Base-by-base conservation (phyloP, 768 basidiomycete species). In the Podaxis sp. region DNA sequence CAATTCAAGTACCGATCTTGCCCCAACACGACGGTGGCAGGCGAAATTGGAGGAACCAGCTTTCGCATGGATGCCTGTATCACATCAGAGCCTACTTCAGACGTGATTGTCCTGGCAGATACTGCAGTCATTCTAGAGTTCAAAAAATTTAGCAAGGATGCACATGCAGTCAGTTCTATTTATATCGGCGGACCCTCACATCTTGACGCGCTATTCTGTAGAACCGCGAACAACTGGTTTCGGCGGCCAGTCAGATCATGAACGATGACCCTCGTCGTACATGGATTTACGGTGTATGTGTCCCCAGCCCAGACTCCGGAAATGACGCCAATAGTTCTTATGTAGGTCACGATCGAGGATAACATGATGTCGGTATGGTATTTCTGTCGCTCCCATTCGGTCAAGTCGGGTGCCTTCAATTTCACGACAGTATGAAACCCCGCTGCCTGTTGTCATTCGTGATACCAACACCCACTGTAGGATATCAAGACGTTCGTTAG, bases 21-120 rank as follows among this genome's bases (percentile, higher is more conserved):
- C 19, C 54, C 47, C 12, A 15, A 57, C 38, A 19, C 8, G 4
- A 13, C n/a, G 1, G 15, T 53, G 33, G 36, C 12, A n/a, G 67
- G 58, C 1, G 60, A 65, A 27, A 68, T 66, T 15, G 37, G 33
- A 17, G 65, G 65, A 13, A 58, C 24, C 46, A 64, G 61, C 37
- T 54, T 63, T 51, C 65, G 51, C 24, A 59, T 64, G 8, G 67
- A 68, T 49, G 69, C 66, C 8, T 68, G 66, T 50, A 58, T 66
- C 37, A 63, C 61, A 13, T 12, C 43, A 8, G 38, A 49, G 3
- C 4, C 41, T 11, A 19, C 53, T 12, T 25, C 41, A 25, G 53
- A 40, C 6, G 27, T 52, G 25, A 46, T 57, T 19, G 25, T 27
- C 15, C 19, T 58, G 15, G 40, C 58, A 4, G 55, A 61, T 25